These are phyloP conservation scores for Fusarium kyushuense DNA, from an alignment of 2,329 filamentous ascomycete species.

Conservation along the genomic window DNA sequence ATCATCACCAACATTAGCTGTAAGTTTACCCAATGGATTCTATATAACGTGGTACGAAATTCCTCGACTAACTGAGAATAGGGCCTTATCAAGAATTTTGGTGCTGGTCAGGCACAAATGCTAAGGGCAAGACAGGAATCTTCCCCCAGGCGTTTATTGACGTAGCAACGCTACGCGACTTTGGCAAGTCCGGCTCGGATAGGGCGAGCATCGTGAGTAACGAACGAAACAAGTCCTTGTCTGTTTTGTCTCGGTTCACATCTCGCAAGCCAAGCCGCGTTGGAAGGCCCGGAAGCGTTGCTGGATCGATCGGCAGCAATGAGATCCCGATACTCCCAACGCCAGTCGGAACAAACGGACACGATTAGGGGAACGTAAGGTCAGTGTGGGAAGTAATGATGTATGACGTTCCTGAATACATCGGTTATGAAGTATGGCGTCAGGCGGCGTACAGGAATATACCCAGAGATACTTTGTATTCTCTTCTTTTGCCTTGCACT, in stretches of 20 bases:
- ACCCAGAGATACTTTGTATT: slow-evolving; percentile 26
- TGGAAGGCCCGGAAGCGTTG: slow-evolving; percentile 51
- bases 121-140: slow-evolving; percentile 65
- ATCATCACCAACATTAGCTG: slow-evolving; percentile 73
- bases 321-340: slow-evolving; percentile 45
- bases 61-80: slow-evolving; percentile 41
- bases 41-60: not conserved
- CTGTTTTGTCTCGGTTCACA: slow-evolving; percentile 54
- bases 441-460: slow-evolving; percentile 35
- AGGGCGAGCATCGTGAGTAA: slow-evolving; percentile 50
- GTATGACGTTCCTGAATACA: slow-evolving; percentile 14
- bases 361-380: slow-evolving; percentile 3
- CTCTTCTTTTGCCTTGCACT: slow-evolving; percentile 12
- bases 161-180: slow-evolving; percentile 58
- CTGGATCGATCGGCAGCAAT: slow-evolving; percentile 51
- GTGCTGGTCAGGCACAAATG: slow-evolving; percentile 68
- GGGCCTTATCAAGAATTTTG: slow-evolving; percentile 63
- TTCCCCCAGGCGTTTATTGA: slow-evolving; percentile 66
- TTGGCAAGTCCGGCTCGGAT: slow-evolving; percentile 45
- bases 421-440: slow-evolving; percentile 21
- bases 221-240: slow-evolving; percentile 52
- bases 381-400: slow-evolving; percentile 11
- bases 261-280: slow-evolving; percentile 47
- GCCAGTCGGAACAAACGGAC: slow-evolving; percentile 21
- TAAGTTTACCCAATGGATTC: slow-evolving; percentile 51